These are phyloP conservation scores for Calonectria montana DNA, from an alignment of 2,329 filamentous ascomycete species.

Conservation along the genomic window DNA sequence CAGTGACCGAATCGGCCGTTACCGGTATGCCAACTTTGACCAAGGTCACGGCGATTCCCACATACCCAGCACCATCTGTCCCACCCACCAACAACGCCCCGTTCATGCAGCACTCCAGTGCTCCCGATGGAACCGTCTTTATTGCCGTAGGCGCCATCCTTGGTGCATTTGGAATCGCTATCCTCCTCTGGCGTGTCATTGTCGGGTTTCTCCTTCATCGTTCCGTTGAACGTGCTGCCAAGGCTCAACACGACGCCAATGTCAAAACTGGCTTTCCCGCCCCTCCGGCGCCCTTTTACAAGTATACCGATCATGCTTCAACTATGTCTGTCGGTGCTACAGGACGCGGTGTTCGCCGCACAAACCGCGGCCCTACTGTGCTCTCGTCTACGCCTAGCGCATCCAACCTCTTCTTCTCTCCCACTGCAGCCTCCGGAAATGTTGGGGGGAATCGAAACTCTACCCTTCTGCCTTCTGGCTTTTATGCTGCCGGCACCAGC, in stretches of 20 bases:
- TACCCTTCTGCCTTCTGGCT: conserved; percentile 88
- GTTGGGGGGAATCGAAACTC: conserved; percentile 75
- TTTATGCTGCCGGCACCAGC: conserved; percentile 80
- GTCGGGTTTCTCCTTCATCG: conserved; percentile 93
- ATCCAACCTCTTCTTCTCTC: conserved; percentile 92
- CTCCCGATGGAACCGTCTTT: conserved; percentile 95
- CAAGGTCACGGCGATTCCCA: conserved; percentile 53
- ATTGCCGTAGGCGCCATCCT: conserved; percentile 92
- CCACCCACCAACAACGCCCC: conserved; percentile 87
- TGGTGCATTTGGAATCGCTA: conserved; percentile 82
- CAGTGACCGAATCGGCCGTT: conserved; percentile 36
- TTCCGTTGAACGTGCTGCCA: conserved; percentile 87
- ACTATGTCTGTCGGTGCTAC: conserved; percentile 60
- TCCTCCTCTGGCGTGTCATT: conserved; percentile 88
- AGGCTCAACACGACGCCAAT: conserved; percentile 76
- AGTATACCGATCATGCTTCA: conserved; percentile 70
- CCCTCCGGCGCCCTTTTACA: conserved; percentile 71
- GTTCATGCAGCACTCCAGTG: conserved; percentile 87
- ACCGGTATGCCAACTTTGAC: conserved; percentile 57
- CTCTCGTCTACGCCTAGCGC: conserved; percentile 69
- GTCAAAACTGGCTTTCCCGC: conserved; percentile 74
- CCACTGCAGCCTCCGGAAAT: conserved; percentile 80
- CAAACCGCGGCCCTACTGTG: conserved; percentile 62
- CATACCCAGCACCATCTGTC: conserved; percentile 79
- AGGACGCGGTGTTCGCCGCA: conserved; percentile 64